phyloP scores from a whole-genome alignment of 179 eudicot genomes.

The Spergularia azorica region DNA sequence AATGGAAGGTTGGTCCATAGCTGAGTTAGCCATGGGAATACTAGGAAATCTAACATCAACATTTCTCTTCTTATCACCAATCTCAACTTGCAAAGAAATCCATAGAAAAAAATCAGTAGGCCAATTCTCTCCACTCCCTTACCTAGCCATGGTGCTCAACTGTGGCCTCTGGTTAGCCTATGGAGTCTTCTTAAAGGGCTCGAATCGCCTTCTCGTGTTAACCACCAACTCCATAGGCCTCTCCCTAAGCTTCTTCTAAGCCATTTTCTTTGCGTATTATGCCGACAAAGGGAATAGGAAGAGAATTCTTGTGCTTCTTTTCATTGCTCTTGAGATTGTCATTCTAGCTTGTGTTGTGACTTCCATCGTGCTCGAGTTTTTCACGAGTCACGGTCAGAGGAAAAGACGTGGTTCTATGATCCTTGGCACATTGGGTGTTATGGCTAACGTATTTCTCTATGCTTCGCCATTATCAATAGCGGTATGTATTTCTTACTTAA shows the following conservation, averaged over 20 bases:
- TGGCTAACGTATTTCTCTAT: constrained; percentile 23
- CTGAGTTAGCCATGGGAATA: constrained; percentile 13
- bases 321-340: constrained; percentile 10
- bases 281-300: constrained; percentile 14
- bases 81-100: constrained; percentile 23
- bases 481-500: constrained; percentile 8
- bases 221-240: constrained; percentile 15
- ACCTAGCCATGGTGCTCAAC: constrained; percentile 23
- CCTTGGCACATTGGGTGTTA: constrained; percentile 16
- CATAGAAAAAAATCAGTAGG: constrained; percentile 19
- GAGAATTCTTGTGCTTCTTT: constrained; percentile 7
- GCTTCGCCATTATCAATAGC: constrained; percentile 21
- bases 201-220: constrained; percentile 14
- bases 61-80: constrained; percentile 30
- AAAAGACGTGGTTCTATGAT: constrained; percentile 4
- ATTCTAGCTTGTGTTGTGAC: constrained; percentile 12
- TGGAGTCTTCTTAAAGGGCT: constrained; percentile 9
- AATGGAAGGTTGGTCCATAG: constrained; percentile 16
- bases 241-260: constrained; percentile 8
- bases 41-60: constrained; percentile 26
- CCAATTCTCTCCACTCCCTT: constrained; percentile 17
- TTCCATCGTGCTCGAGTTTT: constrained; percentile 6
- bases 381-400: background rate
- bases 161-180: constrained; percentile 22
- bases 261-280: constrained; percentile 20